These are phyloP conservation scores for Rhipidocladum racemiflorum DNA, from an alignment of 176 grass and related monocot genomes.

Conservation along the genomic window DNA sequence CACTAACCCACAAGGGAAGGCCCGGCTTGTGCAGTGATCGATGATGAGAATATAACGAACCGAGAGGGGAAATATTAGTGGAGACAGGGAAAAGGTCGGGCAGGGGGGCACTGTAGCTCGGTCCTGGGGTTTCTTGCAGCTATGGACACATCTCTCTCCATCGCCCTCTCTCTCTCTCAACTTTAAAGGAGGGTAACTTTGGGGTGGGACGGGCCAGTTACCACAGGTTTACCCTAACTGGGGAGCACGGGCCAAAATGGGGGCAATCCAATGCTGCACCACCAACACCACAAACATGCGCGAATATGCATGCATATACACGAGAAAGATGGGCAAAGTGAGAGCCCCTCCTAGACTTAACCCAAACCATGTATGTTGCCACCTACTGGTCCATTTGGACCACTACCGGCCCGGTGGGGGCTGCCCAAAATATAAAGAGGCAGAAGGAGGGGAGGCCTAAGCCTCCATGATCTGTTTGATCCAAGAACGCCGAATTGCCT, in stretches of 20 bases:
- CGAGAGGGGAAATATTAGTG: slow-evolving; percentile 20
- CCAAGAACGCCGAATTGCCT: too few relatives aligned
- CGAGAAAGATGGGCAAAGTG: slow-evolving; percentile 12
- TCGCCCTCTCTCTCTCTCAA: background rate
- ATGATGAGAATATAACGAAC: slow-evolving; percentile 34
- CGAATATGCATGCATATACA: slow-evolving; percentile 22
- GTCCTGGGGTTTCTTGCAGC: slow-evolving; percentile 41
- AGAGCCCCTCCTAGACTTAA: slow-evolving; percentile 41
- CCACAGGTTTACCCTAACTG: slow-evolving; percentile 49
- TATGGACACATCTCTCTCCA: slow-evolving; percentile 32
- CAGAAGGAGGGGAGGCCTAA: background rate
- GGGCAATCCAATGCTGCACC: slow-evolving; percentile 35
- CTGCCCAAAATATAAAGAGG: slow-evolving; percentile 48
- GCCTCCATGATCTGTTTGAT: too few relatives aligned
- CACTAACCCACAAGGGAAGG: slow-evolving; percentile 1
- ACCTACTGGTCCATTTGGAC: slow-evolving; percentile 44
- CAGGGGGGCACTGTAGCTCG: slow-evolving; percentile 38
- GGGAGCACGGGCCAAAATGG: slow-evolving; percentile 37
- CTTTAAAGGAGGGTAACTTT: slow-evolving; percentile 53
- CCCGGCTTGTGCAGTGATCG: slow-evolving; percentile 9
- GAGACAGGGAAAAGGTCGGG: slow-evolving; percentile 1
- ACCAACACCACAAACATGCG: slow-evolving; percentile 37
- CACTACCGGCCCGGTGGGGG: slow-evolving; percentile 18
- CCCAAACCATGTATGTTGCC: slow-evolving; percentile 46
- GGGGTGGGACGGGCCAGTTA: slow-evolving; percentile 23